Evolutionary conservation across 495 filamentous ascomycete species (phyloP).

Genomic region (Penicillium soppii): DNA sequence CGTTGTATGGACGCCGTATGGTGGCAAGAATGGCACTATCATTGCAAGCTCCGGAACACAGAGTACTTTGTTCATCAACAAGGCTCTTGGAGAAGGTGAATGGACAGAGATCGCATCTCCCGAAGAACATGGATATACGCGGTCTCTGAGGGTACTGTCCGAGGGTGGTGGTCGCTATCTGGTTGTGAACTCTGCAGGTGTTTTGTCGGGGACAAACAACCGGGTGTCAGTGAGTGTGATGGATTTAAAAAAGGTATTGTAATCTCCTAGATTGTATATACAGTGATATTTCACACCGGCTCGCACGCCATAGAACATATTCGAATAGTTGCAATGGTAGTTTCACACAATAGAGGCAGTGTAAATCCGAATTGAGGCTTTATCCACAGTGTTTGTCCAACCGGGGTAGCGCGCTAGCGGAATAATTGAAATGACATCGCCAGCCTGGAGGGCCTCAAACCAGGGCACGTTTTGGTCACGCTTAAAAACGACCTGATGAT

Average conservation of each 20-base stretch:
- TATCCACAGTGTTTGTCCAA: not conserved
- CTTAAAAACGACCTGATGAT: not conserved
- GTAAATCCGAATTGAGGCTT: slow-evolving; percentile 4
- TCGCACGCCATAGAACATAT: too few species aligned
- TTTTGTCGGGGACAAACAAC: slow-evolving; percentile 23
- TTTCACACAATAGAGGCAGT: not conserved
- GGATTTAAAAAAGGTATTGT: slow-evolving; percentile 21
- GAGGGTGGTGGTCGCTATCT: slow-evolving; percentile 26
- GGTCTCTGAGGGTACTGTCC: slow-evolving; percentile 46
- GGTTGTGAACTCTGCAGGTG: slow-evolving; percentile 29
- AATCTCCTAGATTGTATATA: too few species aligned
- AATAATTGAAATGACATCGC: not conserved
- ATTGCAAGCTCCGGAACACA: slow-evolving; percentile 54
- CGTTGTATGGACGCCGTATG: slow-evolving; percentile 52
- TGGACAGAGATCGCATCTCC: slow-evolving; percentile 55
- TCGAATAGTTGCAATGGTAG: not conserved
- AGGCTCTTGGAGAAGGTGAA: slow-evolving; percentile 50
- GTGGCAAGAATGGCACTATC: slow-evolving; percentile 57
- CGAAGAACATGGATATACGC: slow-evolving; percentile 49
- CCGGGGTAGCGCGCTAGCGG: not conserved
- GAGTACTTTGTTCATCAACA: slow-evolving; percentile 58
- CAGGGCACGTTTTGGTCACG: not conserved
- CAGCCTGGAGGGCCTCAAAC: not conserved
- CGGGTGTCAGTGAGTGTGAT: slow-evolving; percentile 33
- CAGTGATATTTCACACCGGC: too few species aligned